Evolutionary conservation across 106 monocot species (phyloP).

Genomic region (Phalaenopsis aphrodite): DNA sequence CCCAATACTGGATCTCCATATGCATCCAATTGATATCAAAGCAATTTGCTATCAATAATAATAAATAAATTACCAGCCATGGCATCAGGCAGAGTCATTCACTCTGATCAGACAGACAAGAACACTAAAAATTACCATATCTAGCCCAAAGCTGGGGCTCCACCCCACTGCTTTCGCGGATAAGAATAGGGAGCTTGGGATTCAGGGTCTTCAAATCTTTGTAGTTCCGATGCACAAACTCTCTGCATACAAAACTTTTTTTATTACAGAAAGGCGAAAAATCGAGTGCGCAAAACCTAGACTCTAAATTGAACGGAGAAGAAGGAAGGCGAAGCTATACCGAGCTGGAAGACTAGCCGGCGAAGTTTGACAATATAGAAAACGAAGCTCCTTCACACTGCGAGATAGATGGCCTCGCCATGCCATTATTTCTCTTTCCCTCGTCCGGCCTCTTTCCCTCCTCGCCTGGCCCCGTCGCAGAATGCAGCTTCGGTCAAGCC

Average conservation of each 20-base stretch:
- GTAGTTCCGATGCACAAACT: slow-evolving; percentile 80
- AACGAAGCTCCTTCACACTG: slow-evolving; percentile 71
- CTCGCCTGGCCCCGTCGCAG: no score
- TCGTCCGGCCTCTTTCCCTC: background rate
- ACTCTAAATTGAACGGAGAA: background rate
- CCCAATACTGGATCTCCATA: no score
- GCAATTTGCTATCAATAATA: background rate
- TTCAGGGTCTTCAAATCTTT: slow-evolving; percentile 84
- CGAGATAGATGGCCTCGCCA: slow-evolving; percentile 10
- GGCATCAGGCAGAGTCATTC: background rate
- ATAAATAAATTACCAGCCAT: background rate
- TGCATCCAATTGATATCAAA: background rate
- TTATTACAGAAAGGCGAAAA: background rate
- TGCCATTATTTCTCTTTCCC: background rate
- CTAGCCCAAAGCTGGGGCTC: slow-evolving; percentile 92
- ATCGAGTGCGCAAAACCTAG: background rate
- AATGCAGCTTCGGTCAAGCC: no score
- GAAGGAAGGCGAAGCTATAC: slow-evolving; percentile 19
- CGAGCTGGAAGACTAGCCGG: slow-evolving; percentile 58
- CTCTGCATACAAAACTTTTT: slow-evolving; percentile 24
- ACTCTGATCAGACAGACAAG: background rate
- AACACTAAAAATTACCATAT: slow-evolving; percentile 45
- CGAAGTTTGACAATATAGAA: slow-evolving; percentile 92
- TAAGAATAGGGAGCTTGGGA: slow-evolving; percentile 77
- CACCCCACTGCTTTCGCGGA: slow-evolving; percentile 78